These are phyloP conservation scores for Picea abies DNA, from an alignment of 83 land plant species.

Conservation along the genomic window DNA sequence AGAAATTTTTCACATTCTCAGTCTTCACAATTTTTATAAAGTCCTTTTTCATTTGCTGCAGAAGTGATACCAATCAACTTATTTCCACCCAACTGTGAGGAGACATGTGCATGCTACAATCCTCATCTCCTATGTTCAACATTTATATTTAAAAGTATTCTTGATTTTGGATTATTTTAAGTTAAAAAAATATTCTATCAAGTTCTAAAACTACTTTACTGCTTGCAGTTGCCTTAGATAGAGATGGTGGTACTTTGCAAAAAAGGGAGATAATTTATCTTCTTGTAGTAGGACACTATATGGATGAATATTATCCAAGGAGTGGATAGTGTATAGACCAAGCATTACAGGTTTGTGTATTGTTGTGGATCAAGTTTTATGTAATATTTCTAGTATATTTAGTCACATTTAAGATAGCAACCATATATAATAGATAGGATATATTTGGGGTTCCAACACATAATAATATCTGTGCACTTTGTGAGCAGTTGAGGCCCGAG, in stretches of 20 bases:
- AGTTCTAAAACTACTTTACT: neutral
- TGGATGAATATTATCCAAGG: conserved; percentile 71
- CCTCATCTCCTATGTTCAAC: neutral
- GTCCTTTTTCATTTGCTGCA: neutral
- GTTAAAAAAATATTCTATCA: neutral
- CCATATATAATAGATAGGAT: neutral
- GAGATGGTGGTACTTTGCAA: too few relatives aligned
- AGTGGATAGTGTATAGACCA: conserved; percentile 66
- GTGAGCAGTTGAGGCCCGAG: too few relatives aligned
- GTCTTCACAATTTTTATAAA: too few relatives aligned
- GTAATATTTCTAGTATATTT: neutral
- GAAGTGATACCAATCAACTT: neutral
- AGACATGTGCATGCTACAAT: neutral
- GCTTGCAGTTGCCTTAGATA: conserved; percentile 67
- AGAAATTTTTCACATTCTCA: too few relatives aligned
- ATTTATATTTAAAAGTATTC: neutral
- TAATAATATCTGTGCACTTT: too few relatives aligned
- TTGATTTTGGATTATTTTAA: neutral
- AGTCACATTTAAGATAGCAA: neutral
- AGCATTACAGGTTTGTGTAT: conserved; percentile 69
- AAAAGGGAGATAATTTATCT: conserved; percentile 81
- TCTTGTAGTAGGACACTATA: conserved; percentile 84
- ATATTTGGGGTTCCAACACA: neutral
- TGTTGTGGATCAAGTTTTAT: neutral
- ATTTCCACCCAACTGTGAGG: neutral